A percentile compares a stretch with the other conserved stretches of the same genome.
These are phyloP conservation scores for Candida silvicultrix DNA, from an alignment of 805 yeast genomes.

Conservation along the genomic window DNA sequence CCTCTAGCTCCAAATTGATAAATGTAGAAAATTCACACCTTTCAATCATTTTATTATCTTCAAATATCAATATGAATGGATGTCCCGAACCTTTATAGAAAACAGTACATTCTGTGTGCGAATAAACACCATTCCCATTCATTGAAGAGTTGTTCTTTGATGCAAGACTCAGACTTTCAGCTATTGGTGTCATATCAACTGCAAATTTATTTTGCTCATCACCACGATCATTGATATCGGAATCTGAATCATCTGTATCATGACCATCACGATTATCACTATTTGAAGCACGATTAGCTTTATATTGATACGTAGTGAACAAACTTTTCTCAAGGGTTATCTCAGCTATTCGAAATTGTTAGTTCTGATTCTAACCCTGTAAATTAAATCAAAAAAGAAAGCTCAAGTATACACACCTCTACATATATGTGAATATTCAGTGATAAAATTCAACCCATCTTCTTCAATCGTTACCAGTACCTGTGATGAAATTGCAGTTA, in stretches of 20 bases:
- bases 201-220: constrained; percentile 26
- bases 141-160: constrained; percentile 16
- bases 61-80: constrained; percentile 51
- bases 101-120: constrained; percentile 39
- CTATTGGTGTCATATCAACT: constrained; percentile 38
- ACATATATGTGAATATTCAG: constrained; percentile 38
- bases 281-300: constrained; percentile 3
- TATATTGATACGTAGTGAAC: constrained; percentile 27
- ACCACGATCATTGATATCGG: constrained; percentile 7
- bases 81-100: constrained; percentile 42
- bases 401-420: constrained; percentile 11
- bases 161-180: constrained; percentile 44
- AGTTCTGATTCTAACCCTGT: too few species aligned
- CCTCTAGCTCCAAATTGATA: constrained; percentile 24
- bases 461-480: constrained; percentile 37
- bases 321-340: constrained; percentile 30
- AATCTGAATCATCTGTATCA: constrained; percentile 8
- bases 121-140: constrained; percentile 1
- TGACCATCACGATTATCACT: constrained; percentile 3
- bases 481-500: constrained; percentile 32
- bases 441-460: constrained; percentile 46
- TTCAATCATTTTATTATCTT: constrained; percentile 47
- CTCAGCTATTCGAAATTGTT: too few species aligned
- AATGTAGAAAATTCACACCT: constrained; percentile 49
- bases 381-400: not conserved